Percentiles rank a stretch among this genome's conserved stretches.
Conservation (phyloP, 1,139 yeast species). For the Lodderomyces parapsilosis region DNA sequence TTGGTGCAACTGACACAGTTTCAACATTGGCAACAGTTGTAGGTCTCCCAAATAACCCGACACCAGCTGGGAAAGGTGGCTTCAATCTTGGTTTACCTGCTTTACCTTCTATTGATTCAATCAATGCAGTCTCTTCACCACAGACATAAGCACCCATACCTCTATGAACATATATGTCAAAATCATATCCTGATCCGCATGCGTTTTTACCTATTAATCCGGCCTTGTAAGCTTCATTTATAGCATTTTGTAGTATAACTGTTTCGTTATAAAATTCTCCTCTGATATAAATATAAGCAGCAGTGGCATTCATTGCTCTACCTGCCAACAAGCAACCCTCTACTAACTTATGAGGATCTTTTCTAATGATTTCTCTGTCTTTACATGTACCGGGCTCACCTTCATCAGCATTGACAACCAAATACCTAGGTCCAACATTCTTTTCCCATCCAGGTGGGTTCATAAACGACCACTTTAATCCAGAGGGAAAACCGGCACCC, state of each 20-base stretch:
- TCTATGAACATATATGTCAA: constrained; percentile 79
- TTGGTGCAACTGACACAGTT: constrained; percentile 86
- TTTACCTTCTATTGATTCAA: constrained; percentile 85
- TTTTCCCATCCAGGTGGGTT: constrained; percentile 95
- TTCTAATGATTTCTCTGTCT: constrained; percentile 85
- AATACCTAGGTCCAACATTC: constrained; percentile 78
- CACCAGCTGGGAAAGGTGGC: constrained; percentile 95
- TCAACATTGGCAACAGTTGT: constrained; percentile 88
- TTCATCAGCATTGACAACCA: constrained; percentile 89
- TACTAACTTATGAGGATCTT: constrained; percentile 85
- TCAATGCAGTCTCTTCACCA: constrained; percentile 88
- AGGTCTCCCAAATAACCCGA: constrained; percentile 87
- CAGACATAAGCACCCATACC: constrained; percentile 93
- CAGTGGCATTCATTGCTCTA: constrained; percentile 89
- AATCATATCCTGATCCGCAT: constrained; percentile 82
- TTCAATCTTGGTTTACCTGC: constrained; percentile 90
- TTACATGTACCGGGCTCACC: constrained; percentile 95
- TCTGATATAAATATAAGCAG: constrained; percentile 85
- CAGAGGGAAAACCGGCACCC: constrained; percentile 91
- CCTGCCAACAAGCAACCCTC: constrained; percentile 89
- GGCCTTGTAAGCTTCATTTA: constrained; percentile 79
- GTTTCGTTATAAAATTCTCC: constrained; percentile 88
- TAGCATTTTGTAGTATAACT: constrained; percentile 67
- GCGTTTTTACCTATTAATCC: constrained; percentile 82
- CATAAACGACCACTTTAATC: constrained; percentile 90